Evolutionary conservation across 495 filamentous ascomycete species (phyloP).

Genomic region (Glonium stellatum): DNA sequence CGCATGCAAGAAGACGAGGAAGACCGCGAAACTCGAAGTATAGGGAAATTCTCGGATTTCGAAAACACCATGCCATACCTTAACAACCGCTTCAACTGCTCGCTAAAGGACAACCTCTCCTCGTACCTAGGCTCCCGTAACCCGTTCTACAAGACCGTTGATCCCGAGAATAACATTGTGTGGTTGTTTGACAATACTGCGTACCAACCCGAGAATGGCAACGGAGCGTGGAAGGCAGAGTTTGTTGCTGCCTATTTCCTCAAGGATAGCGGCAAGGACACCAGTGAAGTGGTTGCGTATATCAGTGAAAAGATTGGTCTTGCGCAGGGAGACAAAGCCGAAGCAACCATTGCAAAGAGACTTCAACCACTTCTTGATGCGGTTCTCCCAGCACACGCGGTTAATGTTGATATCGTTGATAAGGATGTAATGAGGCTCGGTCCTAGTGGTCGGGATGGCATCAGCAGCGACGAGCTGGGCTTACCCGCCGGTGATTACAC

Average conservation of each 20-base stretch:
- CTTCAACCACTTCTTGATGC: slow-evolving; percentile 70
- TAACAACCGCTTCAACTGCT: slow-evolving; percentile 18
- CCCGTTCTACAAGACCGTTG: slow-evolving; percentile 37
- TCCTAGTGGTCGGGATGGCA: slow-evolving; percentile 62
- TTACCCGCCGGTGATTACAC: slow-evolving; percentile 34
- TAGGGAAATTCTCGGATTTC: slow-evolving; percentile 22
- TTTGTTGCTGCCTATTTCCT: slow-evolving; percentile 76
- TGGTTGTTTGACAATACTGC: slow-evolving; percentile 93
- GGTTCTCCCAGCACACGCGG: slow-evolving; percentile 58
- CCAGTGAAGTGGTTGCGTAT: slow-evolving; percentile 59
- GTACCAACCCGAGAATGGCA: slow-evolving; percentile 44
- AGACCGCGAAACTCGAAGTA: slow-evolving; percentile 15
- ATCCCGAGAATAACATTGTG: slow-evolving; percentile 55
- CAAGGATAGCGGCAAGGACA: slow-evolving; percentile 55
- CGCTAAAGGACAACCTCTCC: slow-evolving; percentile 35
- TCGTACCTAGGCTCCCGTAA: slow-evolving; percentile 41
- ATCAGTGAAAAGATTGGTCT: slow-evolving; percentile 68
- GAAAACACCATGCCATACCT: slow-evolving; percentile 25
- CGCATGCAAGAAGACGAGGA: slow-evolving; percentile 18
- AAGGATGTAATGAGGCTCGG: slow-evolving; percentile 50
- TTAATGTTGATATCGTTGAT: slow-evolving; percentile 50
- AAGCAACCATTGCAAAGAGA: slow-evolving; percentile 61
- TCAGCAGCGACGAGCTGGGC: slow-evolving; percentile 53
- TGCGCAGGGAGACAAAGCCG: slow-evolving; percentile 50
- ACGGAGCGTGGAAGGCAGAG: slow-evolving; percentile 62